phyloP scores from a whole-genome alignment of 495 filamentous ascomycete species.

The Pseudoneurospora amorphoporcata region DNA sequence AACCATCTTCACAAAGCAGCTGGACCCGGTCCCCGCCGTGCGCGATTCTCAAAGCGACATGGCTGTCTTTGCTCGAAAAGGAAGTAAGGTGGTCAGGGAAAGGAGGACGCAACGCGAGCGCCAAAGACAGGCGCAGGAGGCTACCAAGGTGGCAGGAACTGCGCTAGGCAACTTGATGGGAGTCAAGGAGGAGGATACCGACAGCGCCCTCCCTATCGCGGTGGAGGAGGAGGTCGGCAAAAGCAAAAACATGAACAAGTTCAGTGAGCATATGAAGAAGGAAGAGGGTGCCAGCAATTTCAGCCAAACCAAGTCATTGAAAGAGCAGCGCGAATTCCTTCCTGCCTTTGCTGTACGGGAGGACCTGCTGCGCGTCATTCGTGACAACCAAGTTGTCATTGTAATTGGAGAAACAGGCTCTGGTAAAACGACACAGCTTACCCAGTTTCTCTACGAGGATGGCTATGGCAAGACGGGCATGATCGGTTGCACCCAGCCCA shows the following conservation, averaged over 20 bases:
- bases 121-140: conserved; percentile 89
- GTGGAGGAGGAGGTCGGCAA: conserved; percentile 54
- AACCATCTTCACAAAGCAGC: conserved; percentile 92
- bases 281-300: conserved; percentile 83
- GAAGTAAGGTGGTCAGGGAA: conserved; percentile 87
- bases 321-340: conserved; percentile 87
- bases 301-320: conserved; percentile 81
- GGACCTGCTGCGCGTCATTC: conserved; percentile 85
- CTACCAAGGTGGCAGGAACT: conserved; percentile 88
- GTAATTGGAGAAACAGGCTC: conserved; percentile 96
- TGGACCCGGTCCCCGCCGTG: conserved; percentile 90
- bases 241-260: conserved; percentile 56
- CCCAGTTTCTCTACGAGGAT: conserved; percentile 90
- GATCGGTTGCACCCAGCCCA: conserved; percentile 92
- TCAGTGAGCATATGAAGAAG: conserved; percentile 83
- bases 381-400: conserved; percentile 94
- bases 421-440: conserved; percentile 93
- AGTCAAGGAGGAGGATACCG: conserved; percentile 86
- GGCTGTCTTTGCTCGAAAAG: conserved; percentile 96
- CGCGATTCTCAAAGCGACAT: conserved; percentile 95
- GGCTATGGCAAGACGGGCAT: conserved; percentile 78
- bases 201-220: conserved; percentile 69
- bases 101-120: conserved; percentile 85
- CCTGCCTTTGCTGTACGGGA: conserved; percentile 96
- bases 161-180: conserved; percentile 91